A percentile compares a stretch with the other conserved stretches of the same genome.
Conservation (phyloP, 2,329 filamentous ascomycete genomes). For the Dactylellina parvicollis region DNA sequence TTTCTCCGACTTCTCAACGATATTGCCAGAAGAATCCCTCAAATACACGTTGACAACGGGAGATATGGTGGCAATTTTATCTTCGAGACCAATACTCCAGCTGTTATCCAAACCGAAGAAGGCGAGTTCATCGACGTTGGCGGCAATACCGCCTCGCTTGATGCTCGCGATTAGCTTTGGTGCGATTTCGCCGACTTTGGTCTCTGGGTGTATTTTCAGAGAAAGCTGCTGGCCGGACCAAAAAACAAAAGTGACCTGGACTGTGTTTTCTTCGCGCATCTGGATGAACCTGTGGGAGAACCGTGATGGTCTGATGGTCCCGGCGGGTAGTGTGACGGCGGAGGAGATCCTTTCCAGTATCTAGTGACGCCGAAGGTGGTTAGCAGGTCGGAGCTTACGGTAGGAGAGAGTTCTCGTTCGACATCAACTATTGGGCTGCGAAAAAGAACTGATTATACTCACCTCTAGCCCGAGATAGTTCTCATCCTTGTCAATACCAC, state of each 20-base stretch:
- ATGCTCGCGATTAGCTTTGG: conserved; percentile 6
- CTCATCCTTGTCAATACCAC: neutral
- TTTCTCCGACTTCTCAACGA: neutral
- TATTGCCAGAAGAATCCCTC: neutral
- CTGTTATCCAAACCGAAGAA: neutral
- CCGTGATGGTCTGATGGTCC: neutral
- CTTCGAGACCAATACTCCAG: neutral
- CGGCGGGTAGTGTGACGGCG: neutral
- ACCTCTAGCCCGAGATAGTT: neutral
- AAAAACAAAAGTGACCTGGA: conserved; percentile 19
- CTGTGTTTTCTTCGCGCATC: neutral
- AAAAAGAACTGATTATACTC: neutral
- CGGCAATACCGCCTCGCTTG: neutral
- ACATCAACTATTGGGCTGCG: neutral
- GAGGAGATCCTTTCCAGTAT: neutral
- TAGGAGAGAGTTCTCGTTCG: too few relatives aligned
- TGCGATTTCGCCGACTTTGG: neutral
- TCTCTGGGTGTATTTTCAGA: conserved; percentile 9
- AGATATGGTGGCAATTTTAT: neutral
- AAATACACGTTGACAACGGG: neutral
- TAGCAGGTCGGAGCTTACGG: too few relatives aligned
- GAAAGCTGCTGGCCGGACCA: conserved; percentile 27
- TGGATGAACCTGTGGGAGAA: neutral
- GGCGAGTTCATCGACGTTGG: neutral
- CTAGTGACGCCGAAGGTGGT: neutral